phyloP scores from a whole-genome alignment of 352 stramenopile genomes.

The Aphanomyces cochlioides region DNA sequence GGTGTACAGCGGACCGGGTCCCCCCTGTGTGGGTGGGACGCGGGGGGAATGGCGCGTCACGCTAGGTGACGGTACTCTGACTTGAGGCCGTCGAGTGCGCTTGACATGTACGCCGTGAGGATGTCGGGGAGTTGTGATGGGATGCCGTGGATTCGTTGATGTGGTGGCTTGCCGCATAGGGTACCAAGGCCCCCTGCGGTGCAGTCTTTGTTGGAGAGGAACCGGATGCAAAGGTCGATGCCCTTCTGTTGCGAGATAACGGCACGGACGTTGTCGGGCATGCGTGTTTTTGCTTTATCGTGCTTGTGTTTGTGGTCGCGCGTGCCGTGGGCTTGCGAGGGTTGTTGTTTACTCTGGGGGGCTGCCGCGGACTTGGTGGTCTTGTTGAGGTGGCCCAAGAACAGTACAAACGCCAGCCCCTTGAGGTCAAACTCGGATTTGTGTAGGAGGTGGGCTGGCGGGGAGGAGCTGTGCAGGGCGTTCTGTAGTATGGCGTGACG shows the following conservation, averaged over 20 bases:
- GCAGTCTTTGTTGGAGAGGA: conserved; percentile 7
- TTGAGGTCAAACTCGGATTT: no score
- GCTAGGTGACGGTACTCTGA: not conserved
- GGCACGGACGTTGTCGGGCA: not conserved
- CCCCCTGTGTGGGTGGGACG: no score
- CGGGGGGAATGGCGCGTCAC: no score
- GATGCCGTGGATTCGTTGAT: not conserved
- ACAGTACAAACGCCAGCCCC: no score
- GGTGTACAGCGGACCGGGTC: no score
- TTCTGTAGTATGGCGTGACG: not conserved
- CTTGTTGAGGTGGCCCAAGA: no score
- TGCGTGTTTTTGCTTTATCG: not conserved
- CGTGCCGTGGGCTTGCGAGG: not conserved
- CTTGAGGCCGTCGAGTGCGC: not conserved
- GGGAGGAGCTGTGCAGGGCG: no score
- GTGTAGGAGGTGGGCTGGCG: no score
- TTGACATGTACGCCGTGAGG: not conserved
- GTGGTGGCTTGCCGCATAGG: not conserved
- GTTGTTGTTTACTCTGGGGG: not conserved
- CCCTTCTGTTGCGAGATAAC: not conserved
- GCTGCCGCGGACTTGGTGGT: no score
- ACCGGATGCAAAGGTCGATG: not conserved
- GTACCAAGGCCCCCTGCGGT: not conserved
- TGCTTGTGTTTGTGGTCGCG: not conserved
- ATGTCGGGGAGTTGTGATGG: not conserved